Percentiles rank a stretch among this genome's conserved stretches.
Evolutionary conservation across 2,329 filamentous ascomycete genomes (phyloP).

Genomic region (Aaosphaeria pasadenensis): DNA sequence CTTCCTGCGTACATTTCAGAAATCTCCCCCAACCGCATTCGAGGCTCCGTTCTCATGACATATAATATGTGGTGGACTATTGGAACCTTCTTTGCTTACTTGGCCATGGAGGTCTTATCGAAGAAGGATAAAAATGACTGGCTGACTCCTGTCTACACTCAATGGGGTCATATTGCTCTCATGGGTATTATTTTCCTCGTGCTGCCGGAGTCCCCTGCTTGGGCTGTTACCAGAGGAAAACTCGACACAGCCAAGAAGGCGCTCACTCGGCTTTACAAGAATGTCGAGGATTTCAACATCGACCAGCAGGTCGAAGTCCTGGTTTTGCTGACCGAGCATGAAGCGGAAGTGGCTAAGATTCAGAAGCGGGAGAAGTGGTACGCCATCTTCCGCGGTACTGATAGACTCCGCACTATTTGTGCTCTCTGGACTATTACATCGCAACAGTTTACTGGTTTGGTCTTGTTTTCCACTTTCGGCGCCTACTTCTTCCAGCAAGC

Average conservation of each 20-base stretch:
- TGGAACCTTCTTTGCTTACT: conserved; percentile 43
- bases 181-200: conserved; percentile 40
- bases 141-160: neutral
- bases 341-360: conserved; percentile 26
- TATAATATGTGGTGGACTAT: conserved; percentile 40
- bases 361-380: conserved; percentile 13
- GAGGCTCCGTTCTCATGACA: conserved; percentile 39
- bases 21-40: conserved; percentile 39
- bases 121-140: conserved; percentile 1
- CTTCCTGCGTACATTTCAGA: conserved; percentile 44
- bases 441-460: conserved; percentile 40
- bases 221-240: conserved; percentile 7
- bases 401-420: conserved; percentile 37
- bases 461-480: conserved; percentile 40
- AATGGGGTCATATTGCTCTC: conserved; percentile 46
- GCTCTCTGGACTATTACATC: conserved; percentile 41
- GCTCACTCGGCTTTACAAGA: conserved; percentile 23
- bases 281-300: conserved; percentile 8
- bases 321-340: conserved; percentile 7
- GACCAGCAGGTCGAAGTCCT: neutral
- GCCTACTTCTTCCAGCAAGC: conserved; percentile 35
- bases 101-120: conserved; percentile 39
- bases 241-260: conserved; percentile 25
- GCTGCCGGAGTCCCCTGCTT: conserved; percentile 43
- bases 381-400: conserved; percentile 39